These are phyloP conservation scores for Heterobasidion annosum DNA, from an alignment of 1,284 basidiomycete species.

Conservation along the genomic window DNA sequence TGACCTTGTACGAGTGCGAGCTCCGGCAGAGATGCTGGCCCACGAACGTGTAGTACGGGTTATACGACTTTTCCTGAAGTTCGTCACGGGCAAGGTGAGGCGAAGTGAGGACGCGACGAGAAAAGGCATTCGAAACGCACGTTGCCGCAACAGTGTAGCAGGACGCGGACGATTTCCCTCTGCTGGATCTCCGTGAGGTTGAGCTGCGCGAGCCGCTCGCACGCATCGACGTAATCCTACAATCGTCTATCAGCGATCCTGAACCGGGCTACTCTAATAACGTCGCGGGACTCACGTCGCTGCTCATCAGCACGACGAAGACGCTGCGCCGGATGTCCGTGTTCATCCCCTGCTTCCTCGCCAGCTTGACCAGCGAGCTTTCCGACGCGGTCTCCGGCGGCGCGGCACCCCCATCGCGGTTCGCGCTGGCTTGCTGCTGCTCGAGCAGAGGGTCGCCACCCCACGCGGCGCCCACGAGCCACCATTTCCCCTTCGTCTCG, in stretches of 20 bases:
- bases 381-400: conserved; percentile 25
- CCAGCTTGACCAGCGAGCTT: conserved; percentile 65
- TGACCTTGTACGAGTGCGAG: conserved; percentile 82
- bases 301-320: conserved; percentile 91
- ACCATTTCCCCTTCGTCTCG: conserved; percentile 93
- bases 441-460: conserved; percentile 83
- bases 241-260: conserved; percentile 1
- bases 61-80: conserved; percentile 80
- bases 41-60: conserved; percentile 93
- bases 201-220: conserved; percentile 76
- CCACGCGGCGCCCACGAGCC: conserved; percentile 98
- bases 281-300: conserved; percentile 52
- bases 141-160: conserved; percentile 90
- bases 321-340: conserved; percentile 89
- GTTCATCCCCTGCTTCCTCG: conserved; percentile 96
- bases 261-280: neutral
- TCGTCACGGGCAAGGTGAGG: no score
- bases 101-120: neutral
- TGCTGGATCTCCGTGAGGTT: conserved; percentile 87
- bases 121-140: conserved; percentile 33
- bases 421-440: conserved; percentile 24
- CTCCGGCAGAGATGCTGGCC: conserved; percentile 64
- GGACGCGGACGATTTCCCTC: conserved; percentile 87
- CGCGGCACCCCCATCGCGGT: conserved; percentile 14
- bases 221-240: conserved; percentile 92